Percentiles rank a stretch among this genome's conserved stretches.
Conservation (phyloP, 345 rosid species). For the Chamaenerion angustifolium region DNA sequence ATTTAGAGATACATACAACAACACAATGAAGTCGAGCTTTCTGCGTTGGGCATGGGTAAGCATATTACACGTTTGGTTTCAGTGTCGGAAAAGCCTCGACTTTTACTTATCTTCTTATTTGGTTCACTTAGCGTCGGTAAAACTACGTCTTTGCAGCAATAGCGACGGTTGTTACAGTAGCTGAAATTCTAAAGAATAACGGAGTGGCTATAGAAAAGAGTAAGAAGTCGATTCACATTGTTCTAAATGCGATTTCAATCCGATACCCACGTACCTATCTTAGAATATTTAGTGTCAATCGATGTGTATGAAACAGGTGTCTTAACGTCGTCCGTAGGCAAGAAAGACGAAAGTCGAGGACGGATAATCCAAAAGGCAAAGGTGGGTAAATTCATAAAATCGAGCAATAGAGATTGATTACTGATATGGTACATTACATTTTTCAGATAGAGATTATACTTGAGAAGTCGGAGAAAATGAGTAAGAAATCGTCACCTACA, state of each 20-base stretch:
- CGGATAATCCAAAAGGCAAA: slow-evolving; percentile 73
- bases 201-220: slow-evolving; percentile 82
- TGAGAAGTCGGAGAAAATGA: slow-evolving; percentile 36
- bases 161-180: slow-evolving; percentile 65
- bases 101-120: no score
- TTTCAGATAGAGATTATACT: slow-evolving; percentile 63
- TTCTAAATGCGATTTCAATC: background rate
- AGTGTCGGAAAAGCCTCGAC: no score
- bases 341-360: slow-evolving; percentile 80
- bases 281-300: background rate
- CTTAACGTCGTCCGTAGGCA: slow-evolving; percentile 69
- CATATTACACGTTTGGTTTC: no score
- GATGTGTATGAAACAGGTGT: slow-evolving; percentile 32
- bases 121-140: no score
- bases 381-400: slow-evolving; percentile 17
- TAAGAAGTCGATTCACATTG: slow-evolving; percentile 13
- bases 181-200: slow-evolving; percentile 88
- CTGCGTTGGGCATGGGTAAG: no score
- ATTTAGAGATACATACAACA: no score
- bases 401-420: no score
- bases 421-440: no score
- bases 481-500: background rate
- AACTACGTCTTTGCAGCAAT: slow-evolving; percentile 25
- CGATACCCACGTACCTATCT: background rate
- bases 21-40: no score